Conservation (phyloP, 371 early-diverging fungal species). For the Mortierella sp. region DNA sequence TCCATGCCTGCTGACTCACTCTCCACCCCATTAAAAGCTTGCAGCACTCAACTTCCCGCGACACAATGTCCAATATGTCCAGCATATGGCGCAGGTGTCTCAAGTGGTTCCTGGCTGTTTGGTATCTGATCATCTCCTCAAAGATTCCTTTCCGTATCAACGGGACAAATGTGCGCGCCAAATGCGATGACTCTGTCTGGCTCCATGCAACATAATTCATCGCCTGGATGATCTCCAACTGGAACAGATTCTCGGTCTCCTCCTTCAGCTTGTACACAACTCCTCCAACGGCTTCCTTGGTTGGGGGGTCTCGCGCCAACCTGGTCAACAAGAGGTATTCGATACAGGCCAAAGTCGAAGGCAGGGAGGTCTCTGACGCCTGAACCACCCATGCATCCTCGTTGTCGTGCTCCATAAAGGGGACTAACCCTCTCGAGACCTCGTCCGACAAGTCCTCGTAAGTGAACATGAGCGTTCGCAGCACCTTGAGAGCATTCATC, state of each 20-base stretch:
- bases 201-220: conserved; percentile 20
- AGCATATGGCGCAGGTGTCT: conserved; percentile 18
- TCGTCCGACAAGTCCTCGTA: conserved; percentile 26
- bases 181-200: conserved; percentile 19
- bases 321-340: conserved; percentile 29
- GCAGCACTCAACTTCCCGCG: conserved; percentile 27
- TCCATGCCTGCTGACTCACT: conserved; percentile 22
- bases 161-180: conserved; percentile 6
- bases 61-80: conserved; percentile 23
- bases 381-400: conserved; percentile 19
- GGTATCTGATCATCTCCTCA: conserved; percentile 16
- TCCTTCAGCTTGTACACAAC: conserved; percentile 3
- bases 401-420: conserved; percentile 29
- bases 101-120: conserved; percentile 6
- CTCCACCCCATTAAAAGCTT: conserved; percentile 40
- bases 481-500: conserved; percentile 28
- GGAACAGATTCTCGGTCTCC: conserved; percentile 27
- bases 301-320: not conserved
- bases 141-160: conserved; percentile 30
- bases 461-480: conserved; percentile 20
- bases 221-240: conserved; percentile 27
- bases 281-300: conserved; percentile 1
- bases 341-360: conserved; percentile 35
- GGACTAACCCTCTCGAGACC: conserved; percentile 24
- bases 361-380: conserved; percentile 19